These are phyloP conservation scores for Plasmodium reichenowi DNA, from an alignment of 169 alveolate genomes.

Conservation along the genomic window DNA sequence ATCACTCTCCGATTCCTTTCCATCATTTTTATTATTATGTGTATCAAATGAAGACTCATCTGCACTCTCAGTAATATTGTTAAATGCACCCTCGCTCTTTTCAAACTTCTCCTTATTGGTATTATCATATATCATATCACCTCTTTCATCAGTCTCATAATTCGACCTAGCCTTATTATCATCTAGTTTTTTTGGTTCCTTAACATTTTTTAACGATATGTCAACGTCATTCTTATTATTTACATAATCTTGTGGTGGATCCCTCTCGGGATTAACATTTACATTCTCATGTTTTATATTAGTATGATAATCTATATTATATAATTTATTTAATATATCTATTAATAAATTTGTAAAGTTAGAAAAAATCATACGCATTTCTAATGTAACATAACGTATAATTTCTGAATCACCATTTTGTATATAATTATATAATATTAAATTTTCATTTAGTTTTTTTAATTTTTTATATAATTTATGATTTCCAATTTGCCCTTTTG, in stretches of 20 bases:
- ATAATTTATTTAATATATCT: slow-evolving; percentile 26
- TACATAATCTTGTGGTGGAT: not conserved
- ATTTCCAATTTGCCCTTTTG: not conserved
- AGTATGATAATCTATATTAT: slow-evolving; percentile 10
- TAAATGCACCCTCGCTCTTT: not conserved
- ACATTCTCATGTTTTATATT: not conserved
- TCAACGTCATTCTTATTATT: not conserved
- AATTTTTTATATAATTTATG: slow-evolving; percentile 21
- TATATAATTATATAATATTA: slow-evolving; percentile 30
- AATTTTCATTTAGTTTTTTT: slow-evolving; percentile 21
- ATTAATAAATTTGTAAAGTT: slow-evolving; percentile 11
- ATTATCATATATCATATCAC: not conserved
- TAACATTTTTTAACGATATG: not conserved
- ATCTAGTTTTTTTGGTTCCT: not conserved
- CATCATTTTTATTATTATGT: not conserved
- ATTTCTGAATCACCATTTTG: not conserved
- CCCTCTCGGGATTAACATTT: not conserved
- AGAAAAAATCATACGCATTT: slow-evolving; percentile 29
- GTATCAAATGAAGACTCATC: not conserved
- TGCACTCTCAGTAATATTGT: not conserved
- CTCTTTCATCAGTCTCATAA: not conserved
- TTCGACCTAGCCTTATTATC: not conserved
- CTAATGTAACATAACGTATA: slow-evolving; percentile 4
- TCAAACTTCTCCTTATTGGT: not conserved
- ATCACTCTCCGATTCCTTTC: not conserved